Evolutionary conservation across 2,329 filamentous ascomycete species (phyloP), one percentile per base, ranked within the genome.

Genomic region (Rhexocercosporidium sp.): DNA sequence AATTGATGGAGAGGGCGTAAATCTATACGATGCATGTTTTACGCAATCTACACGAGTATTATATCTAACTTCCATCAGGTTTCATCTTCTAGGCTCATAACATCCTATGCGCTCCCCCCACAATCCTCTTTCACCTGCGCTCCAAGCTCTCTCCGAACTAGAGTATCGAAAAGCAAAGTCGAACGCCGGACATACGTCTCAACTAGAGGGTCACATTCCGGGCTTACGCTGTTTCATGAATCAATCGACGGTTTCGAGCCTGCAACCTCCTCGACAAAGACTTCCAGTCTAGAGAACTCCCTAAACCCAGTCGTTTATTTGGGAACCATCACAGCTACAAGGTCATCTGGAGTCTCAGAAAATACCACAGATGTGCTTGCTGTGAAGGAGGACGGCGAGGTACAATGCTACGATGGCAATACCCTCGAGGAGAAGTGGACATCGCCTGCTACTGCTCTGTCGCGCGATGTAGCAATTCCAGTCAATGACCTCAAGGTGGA

Each of bases 31-130:
- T 82, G 87, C 89, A 73, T 73, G 86, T 34, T 49, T n/a, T 18
- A 3, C 8, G 12, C 16, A 11, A 47, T 1, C 20, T 11, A 8
- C n/a, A 12, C 20, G 16, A 64, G 53, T 3, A 25, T 20, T 20
- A 27, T 16, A 44, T 25, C 37, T 70, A 31, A 71, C 20, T 51
- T 34, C 34, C 66, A n/a, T n/a, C 70, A 91, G 88, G 82, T 90
- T 54, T 83, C 87, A 3, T 85, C 86, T 3, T 86, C 88, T 6
- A 83, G 85, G 68, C 80, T 90, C 69, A 83, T 90, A 72, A 90
- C 88, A 7, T 90, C 88, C 1, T 90, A 90, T 76, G 88, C 88
- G 25, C 85, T 91, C 68, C 86, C 88, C 29, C 89, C 88, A 1
- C 87, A 90, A 76, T 85, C 88, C 62, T 83, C 82, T 61, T 89